Percentiles rank a stretch among this genome's conserved stretches.
Evolutionary conservation across 140 eudicot genomes (phyloP).

Genomic region (Senecio squalidus): DNA sequence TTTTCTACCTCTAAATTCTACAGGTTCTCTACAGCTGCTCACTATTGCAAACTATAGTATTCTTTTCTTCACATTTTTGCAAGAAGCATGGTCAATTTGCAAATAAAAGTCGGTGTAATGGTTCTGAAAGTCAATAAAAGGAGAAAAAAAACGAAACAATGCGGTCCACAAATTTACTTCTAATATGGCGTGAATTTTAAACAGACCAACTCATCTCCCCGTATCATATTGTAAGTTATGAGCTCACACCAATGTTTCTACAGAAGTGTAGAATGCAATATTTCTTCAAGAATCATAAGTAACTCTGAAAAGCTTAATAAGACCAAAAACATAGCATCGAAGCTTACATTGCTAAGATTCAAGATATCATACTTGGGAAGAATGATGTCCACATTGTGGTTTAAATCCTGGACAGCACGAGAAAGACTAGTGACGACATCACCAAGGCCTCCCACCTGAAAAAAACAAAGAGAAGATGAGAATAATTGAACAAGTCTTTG

Average conservation of each 20-base stretch:
- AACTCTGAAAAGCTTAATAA: not conserved
- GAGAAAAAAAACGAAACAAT: not conserved
- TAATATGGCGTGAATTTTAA: not conserved
- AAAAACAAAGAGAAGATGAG: slow-evolving; percentile 8
- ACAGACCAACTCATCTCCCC: not conserved
- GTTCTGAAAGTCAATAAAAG: not conserved
- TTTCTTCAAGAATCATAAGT: not conserved
- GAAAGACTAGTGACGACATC: slow-evolving; percentile 99
- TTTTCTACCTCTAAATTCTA: not conserved
- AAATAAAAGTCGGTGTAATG: not conserved
- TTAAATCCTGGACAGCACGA: slow-evolving; percentile 93
- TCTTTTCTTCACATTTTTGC: slow-evolving; percentile 4
- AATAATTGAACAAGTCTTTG: not conserved
- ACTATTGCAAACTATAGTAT: not conserved
- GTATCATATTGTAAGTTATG: not conserved
- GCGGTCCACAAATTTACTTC: not conserved
- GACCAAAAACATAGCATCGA: slow-evolving; percentile 10
- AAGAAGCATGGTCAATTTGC: slow-evolving; percentile 2
- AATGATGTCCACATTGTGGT: slow-evolving; percentile 83
- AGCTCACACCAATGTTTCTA: slow-evolving; percentile 2
- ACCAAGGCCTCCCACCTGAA: slow-evolving; percentile 98
- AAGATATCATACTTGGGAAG: slow-evolving; percentile 95
- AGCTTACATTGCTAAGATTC: slow-evolving; percentile 85
- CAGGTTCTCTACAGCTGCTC: not conserved
- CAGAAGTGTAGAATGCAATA: not conserved